Conservation (phyloP, 352 stramenopile genomes). For the Globisporangium paddicum region DNA sequence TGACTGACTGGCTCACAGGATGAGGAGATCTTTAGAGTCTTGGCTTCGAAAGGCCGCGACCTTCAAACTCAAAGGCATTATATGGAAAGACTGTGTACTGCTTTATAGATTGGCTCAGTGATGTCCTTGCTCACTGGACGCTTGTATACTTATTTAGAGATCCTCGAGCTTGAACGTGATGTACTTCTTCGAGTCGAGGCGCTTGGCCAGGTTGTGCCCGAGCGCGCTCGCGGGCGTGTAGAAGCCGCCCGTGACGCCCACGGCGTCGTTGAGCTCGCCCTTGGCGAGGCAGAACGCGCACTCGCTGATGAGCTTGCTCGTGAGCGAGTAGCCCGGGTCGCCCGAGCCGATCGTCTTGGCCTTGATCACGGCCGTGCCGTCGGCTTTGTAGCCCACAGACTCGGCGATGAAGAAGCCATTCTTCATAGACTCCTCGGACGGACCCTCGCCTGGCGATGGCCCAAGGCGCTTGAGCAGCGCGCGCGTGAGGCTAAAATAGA, state of each 20-base stretch:
- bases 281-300: conserved; percentile 58
- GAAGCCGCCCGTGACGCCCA: conserved; percentile 36
- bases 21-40: neutral
- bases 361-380: conserved; percentile 36
- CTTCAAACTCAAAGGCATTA: neutral
- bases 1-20: neutral
- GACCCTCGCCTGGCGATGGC: conserved; percentile 74
- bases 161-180: conserved; percentile 42
- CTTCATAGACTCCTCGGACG: conserved; percentile 72
- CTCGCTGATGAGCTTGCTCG: conserved; percentile 49
- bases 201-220: conserved; percentile 43
- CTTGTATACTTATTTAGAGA: neutral
- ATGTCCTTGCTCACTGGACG: too few species aligned
- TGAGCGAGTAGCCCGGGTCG: conserved; percentile 61
- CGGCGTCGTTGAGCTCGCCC: conserved; percentile 22
- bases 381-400: conserved; percentile 36
- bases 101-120: neutral
- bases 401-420: conserved; percentile 70
- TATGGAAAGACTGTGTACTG: neutral
- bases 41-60: neutral
- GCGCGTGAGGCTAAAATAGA: conserved; percentile 59
- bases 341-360: conserved; percentile 31
- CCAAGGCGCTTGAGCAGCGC: conserved; percentile 61
- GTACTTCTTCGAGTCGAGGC: conserved; percentile 50
- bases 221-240: conserved; percentile 57